phyloP scores from a whole-genome alignment of 2,329 filamentous ascomycete species.

The Falciphora oryzae region DNA sequence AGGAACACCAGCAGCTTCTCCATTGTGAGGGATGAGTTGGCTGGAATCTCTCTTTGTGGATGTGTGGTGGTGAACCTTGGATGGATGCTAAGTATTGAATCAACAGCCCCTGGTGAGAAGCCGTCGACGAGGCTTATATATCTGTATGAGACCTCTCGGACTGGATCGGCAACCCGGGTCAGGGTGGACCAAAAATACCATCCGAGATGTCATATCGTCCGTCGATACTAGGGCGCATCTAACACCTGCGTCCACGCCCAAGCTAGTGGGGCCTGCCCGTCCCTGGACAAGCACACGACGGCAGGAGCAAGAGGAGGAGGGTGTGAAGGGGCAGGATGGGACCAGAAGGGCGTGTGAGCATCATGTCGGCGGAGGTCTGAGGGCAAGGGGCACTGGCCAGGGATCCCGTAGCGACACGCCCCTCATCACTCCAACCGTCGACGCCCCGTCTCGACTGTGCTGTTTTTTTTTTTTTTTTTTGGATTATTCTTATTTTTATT shows the following conservation, averaged over 20 bases:
- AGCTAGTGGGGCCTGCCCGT: conserved; percentile 12
- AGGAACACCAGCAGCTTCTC: conserved; percentile 47
- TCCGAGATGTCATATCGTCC: conserved; percentile 17
- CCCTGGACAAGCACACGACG: conserved; percentile 4
- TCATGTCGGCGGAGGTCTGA: background rate
- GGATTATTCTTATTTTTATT: too few species aligned
- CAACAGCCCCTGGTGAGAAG: background rate
- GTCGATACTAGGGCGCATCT: conserved; percentile 10
- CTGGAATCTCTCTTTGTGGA: background rate
- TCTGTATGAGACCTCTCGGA: conserved; percentile 7
- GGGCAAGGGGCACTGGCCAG: conserved; percentile 5
- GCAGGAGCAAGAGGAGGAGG: conserved; percentile 6
- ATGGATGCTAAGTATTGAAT: background rate
- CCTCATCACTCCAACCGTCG: background rate
- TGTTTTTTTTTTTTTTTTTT: background rate
- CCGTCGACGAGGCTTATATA: conserved; percentile 10
- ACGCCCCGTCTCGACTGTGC: background rate
- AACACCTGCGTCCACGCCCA: conserved; percentile 11
- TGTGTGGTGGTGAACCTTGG: background rate
- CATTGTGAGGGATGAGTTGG: conserved; percentile 27
- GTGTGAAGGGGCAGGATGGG: conserved; percentile 5
- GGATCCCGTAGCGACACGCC: conserved; percentile 7
- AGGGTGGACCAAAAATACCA: conserved; percentile 17
- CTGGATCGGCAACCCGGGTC: background rate
- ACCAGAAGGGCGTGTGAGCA: conserved; percentile 8